These are phyloP conservation scores for Beauveria bassiana DNA, from an alignment of 2,329 filamentous ascomycete genomes.

Conservation along the genomic window DNA sequence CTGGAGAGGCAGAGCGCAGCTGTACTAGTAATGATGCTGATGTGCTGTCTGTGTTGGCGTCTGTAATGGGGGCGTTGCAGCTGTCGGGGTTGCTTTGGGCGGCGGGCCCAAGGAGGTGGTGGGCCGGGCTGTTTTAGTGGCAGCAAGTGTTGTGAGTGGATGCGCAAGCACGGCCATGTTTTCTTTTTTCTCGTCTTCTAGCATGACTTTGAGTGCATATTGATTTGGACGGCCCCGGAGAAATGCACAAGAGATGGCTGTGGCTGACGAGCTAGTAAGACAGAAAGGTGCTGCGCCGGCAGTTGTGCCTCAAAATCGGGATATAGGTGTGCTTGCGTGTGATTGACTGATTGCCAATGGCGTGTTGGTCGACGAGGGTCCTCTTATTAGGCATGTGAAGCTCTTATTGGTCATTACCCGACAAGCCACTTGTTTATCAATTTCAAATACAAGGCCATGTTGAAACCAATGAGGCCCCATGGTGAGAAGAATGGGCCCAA, in stretches of 20 bases:
- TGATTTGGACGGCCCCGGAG: not conserved
- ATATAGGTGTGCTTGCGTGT: not conserved
- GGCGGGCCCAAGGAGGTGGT: not conserved
- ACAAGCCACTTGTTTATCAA: not conserved
- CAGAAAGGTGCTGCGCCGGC: not conserved
- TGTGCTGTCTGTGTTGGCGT: not conserved
- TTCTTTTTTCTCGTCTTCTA: slow-evolving; percentile 2
- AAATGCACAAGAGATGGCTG: not conserved
- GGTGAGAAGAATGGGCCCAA: not conserved
- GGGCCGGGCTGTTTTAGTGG: not conserved
- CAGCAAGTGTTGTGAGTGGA: not conserved
- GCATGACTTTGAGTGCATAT: not conserved
- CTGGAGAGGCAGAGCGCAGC: not conserved
- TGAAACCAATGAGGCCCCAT: not conserved
- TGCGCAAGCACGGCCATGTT: slow-evolving; percentile 1
- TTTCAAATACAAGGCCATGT: slow-evolving; percentile 1
- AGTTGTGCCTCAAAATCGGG: not conserved
- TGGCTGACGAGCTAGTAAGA: not conserved
- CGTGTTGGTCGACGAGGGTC: too few species aligned
- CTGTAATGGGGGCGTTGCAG: not conserved
- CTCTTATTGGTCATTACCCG: not conserved
- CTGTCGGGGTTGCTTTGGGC: not conserved
- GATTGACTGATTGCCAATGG: too few species aligned
- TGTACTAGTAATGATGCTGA: not conserved
- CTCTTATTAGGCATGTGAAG: not conserved